Conservation (phyloP, 345 rosid genomes). For the Chamaenerion angustifolium region DNA sequence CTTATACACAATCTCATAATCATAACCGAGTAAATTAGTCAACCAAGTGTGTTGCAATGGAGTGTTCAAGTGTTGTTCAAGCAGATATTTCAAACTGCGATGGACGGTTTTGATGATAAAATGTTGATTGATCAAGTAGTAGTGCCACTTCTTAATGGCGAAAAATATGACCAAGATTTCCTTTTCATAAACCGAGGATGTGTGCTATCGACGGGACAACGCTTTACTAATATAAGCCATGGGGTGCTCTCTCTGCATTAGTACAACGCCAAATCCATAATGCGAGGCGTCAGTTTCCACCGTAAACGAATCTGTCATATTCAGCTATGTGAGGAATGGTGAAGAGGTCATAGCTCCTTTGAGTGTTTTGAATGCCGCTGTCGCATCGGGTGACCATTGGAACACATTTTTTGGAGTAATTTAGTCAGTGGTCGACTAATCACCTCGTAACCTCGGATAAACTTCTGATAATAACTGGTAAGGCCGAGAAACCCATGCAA, state of each 20-base stretch:
- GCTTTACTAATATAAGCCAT: too few species aligned
- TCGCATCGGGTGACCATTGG: background rate
- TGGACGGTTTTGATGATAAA: too few species aligned
- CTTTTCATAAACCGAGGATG: too few species aligned
- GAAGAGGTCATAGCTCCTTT: background rate
- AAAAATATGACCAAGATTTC: too few species aligned
- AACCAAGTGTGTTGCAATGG: too few species aligned
- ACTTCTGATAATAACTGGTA: background rate
- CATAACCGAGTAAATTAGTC: too few species aligned
- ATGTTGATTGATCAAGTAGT: too few species aligned
- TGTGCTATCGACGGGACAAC: too few species aligned
- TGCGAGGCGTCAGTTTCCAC: conserved; percentile 1
- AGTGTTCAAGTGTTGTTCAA: too few species aligned
- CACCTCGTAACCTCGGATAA: background rate
- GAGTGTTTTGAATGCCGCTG: background rate
- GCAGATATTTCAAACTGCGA: too few species aligned
- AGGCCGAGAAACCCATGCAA: background rate
- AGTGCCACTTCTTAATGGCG: too few species aligned
- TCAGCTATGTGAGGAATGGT: background rate
- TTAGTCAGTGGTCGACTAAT: background rate
- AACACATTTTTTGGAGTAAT: background rate
- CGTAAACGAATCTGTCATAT: background rate
- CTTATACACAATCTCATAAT: too few species aligned
- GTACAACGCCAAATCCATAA: background rate
- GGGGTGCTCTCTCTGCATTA: background rate